Conservation (phyloP, 1,139 yeast species). For the Suhomyces wounanorum region DNA sequence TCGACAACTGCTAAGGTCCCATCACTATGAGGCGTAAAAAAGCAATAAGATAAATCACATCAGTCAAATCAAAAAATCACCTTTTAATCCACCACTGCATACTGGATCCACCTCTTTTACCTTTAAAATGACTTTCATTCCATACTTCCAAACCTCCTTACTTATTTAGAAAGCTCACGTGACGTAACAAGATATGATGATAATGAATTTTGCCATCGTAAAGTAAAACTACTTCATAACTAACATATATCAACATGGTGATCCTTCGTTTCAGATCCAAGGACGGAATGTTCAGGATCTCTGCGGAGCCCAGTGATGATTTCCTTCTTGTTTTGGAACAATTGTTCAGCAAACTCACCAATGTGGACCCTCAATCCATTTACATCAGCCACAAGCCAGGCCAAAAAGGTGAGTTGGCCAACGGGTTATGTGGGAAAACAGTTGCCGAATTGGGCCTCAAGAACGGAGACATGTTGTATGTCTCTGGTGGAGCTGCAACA, state of each 20-base stretch:
- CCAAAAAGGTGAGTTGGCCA: slow-evolving; percentile 48
- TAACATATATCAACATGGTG: slow-evolving; percentile 8
- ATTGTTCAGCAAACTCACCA: slow-evolving; percentile 37
- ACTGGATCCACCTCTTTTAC: too few relatives aligned
- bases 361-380: slow-evolving; percentile 35
- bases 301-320: slow-evolving; percentile 47
- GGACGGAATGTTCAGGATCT: slow-evolving; percentile 77
- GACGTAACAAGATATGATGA: not conserved
- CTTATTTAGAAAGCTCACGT: not conserved
- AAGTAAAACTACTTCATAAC: not conserved
- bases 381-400: slow-evolving; percentile 49
- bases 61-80: too few relatives aligned
- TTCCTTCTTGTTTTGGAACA: slow-evolving; percentile 53
- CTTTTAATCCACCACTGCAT: too few relatives aligned
- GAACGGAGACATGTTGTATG: slow-evolving; percentile 84
- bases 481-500: slow-evolving; percentile 28
- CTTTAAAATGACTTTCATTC: too few relatives aligned
- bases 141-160: too few relatives aligned
- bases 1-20: too few relatives aligned
- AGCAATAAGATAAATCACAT: too few relatives aligned
- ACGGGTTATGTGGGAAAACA: slow-evolving; percentile 45
- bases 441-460: slow-evolving; percentile 55
- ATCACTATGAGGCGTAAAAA: too few relatives aligned
- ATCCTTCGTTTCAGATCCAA: slow-evolving; percentile 75
- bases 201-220: slow-evolving; percentile 5